These are phyloP conservation scores for Posidonia oceanica DNA, from an alignment of 116 monocot genomes.

Conservation along the genomic window DNA sequence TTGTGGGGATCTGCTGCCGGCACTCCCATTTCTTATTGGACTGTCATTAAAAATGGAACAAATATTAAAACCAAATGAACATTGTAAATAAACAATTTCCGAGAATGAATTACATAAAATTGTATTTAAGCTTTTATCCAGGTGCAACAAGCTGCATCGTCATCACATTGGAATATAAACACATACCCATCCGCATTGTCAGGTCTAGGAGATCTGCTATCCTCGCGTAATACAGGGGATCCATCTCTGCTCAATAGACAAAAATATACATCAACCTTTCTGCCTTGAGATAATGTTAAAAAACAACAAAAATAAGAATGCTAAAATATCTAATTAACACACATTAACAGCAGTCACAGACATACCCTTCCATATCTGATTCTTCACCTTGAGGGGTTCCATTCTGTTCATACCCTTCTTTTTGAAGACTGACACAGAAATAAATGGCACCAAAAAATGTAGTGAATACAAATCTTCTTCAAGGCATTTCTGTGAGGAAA, in stretches of 20 bases:
- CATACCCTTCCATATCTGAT: constrained; percentile 1
- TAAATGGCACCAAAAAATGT: neutral
- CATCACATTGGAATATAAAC: neutral
- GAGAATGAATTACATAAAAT: neutral
- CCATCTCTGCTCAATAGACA: constrained; percentile 1
- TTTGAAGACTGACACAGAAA: neutral
- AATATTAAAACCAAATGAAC: neutral
- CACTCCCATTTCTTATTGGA: constrained; percentile 1
- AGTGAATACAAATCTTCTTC: neutral
- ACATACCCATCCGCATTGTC: neutral
- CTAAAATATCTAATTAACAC: neutral
- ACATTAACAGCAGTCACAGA: neutral
- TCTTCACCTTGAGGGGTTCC: neutral
- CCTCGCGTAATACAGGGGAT: neutral
- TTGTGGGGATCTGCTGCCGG: neutral
- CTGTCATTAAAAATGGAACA: neutral
- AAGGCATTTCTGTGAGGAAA: neutral
- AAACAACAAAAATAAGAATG: neutral
- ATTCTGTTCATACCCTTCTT: neutral
- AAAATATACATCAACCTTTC: neutral
- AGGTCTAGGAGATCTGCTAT: constrained; percentile 6
- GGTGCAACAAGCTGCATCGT: neutral
- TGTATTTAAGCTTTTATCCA: neutral
- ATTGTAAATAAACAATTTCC: neutral
- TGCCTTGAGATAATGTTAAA: neutral